phyloP scores from a whole-genome alignment of 495 filamentous ascomycete genomes.

The Daldinia concentrica region DNA sequence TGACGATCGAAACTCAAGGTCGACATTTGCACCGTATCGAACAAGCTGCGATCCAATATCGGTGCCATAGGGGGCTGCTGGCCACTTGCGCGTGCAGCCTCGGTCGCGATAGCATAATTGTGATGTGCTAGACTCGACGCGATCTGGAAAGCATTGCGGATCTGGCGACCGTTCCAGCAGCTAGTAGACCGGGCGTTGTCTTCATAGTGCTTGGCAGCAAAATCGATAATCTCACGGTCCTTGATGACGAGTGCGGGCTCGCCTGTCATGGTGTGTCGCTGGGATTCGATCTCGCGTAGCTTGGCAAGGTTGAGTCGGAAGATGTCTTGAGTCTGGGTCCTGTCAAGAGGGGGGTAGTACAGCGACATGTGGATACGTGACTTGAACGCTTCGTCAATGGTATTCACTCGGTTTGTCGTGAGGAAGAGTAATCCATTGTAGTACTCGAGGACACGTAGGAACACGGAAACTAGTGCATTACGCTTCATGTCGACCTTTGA shows the following conservation, averaged over 20 bases:
- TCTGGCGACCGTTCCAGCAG: conserved; percentile 65
- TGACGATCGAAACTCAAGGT: conserved; percentile 46
- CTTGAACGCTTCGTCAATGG: conserved; percentile 62
- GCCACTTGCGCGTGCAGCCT: conserved; percentile 50
- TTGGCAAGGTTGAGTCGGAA: conserved; percentile 79
- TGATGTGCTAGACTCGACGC: conserved; percentile 68
- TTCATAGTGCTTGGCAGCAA: conserved; percentile 69
- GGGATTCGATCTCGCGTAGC: conserved; percentile 63
- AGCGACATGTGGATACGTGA: conserved; percentile 60
- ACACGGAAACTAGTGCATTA: conserved; percentile 63
- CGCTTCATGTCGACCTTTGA: conserved; percentile 55
- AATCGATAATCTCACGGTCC: conserved; percentile 60
- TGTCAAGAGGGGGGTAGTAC: conserved; percentile 68
- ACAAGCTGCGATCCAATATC: conserved; percentile 41
- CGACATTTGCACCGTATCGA: conserved; percentile 50
- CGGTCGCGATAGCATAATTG: conserved; percentile 56
- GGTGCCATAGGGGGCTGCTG: conserved; percentile 43
- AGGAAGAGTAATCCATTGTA: conserved; percentile 62
- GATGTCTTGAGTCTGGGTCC: conserved; percentile 76
- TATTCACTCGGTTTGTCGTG: conserved; percentile 61
- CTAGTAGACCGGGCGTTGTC: conserved; percentile 27
- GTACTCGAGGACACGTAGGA: conserved; percentile 63
- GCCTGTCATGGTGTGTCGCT: conserved; percentile 46
- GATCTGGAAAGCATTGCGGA: conserved; percentile 68
- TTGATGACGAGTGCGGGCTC: conserved; percentile 42